Percentiles rank a stretch among this genome's conserved stretches.
Evolutionary conservation across 345 rosid genomes (phyloP).

Genomic region (Bruguiera sexangula): DNA sequence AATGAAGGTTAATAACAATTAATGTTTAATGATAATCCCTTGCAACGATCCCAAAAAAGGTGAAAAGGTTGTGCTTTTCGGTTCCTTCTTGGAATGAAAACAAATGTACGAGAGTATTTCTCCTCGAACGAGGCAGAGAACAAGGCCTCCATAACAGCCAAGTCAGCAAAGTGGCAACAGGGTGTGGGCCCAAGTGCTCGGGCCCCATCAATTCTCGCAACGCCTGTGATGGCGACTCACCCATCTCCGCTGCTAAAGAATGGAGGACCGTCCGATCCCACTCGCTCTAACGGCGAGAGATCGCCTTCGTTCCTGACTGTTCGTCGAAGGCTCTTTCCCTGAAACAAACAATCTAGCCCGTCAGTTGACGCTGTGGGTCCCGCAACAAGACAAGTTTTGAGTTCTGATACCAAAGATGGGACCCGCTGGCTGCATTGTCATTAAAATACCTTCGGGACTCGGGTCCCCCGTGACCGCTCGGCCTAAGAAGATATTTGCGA

Average conservation of each 20-base stretch:
- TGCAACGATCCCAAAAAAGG: too few relatives aligned
- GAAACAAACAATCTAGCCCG: neutral
- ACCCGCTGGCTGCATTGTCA: neutral
- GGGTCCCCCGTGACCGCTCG: constrained; percentile 14
- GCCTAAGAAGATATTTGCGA: neutral
- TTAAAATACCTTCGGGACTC: constrained; percentile 14
- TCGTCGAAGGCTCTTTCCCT: neutral
- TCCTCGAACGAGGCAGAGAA: too few relatives aligned
- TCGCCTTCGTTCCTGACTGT: neutral
- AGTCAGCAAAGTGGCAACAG: neutral
- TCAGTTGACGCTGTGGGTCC: neutral
- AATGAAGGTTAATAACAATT: too few relatives aligned
- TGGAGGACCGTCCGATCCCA: constrained; percentile 20
- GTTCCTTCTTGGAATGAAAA: neutral
- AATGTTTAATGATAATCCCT: too few relatives aligned
- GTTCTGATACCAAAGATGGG: neutral
- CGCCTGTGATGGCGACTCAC: constrained; percentile 6
- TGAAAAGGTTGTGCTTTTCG: neutral
- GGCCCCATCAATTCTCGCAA: neutral
- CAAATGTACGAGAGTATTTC: neutral
- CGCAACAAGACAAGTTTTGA: neutral
- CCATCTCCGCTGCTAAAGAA: constrained; percentile 2
- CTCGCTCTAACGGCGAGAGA: neutral
- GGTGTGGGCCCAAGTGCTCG: neutral
- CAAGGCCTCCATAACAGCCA: neutral